These are phyloP conservation scores for Globisporangium okanoganense DNA, from an alignment of 352 stramenopile species.

Conservation along the genomic window DNA sequence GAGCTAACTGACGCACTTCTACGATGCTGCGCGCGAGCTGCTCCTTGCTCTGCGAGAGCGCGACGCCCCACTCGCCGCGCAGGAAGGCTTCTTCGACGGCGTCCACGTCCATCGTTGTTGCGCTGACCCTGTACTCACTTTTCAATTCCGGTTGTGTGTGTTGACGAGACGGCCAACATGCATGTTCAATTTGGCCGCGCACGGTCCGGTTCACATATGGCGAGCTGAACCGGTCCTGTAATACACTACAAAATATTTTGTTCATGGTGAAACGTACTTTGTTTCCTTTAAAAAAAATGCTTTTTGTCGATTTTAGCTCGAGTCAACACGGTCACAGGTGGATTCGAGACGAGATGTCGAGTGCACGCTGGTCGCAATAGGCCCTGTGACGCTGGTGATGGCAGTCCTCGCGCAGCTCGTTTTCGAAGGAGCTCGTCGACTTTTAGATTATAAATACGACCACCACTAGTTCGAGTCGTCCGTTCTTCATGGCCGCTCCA, in stretches of 20 bases:
- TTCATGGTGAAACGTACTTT: too few relatives aligned
- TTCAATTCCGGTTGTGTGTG: constrained; percentile 2
- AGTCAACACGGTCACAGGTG: not conserved
- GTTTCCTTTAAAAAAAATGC: too few relatives aligned
- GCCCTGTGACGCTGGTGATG: constrained; percentile 2
- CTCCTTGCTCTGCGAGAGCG: constrained; percentile 45
- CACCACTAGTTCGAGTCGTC: too few relatives aligned
- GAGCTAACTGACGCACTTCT: constrained; percentile 14
- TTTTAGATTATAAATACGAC: too few relatives aligned
- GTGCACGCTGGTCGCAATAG: not conserved
- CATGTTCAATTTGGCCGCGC: constrained; percentile 4
- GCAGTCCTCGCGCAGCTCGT: not conserved
- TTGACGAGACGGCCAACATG: constrained; percentile 8
- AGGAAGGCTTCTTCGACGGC: constrained; percentile 57
- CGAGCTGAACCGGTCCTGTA: too few relatives aligned
- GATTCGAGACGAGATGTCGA: constrained; percentile 1
- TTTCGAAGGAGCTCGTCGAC: too few relatives aligned
- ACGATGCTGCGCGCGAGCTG: constrained; percentile 28
- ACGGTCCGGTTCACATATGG: constrained; percentile 1
- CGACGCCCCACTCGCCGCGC: constrained; percentile 49
- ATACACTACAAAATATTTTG: too few relatives aligned
- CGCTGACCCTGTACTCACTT: not conserved
- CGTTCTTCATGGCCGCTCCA: too few relatives aligned
- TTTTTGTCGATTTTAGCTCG: too few relatives aligned
- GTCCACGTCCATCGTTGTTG: constrained; percentile 23